These are phyloP conservation scores for Persicaria maculosa DNA, from an alignment of 148 eudicot genomes.

Conservation along the genomic window DNA sequence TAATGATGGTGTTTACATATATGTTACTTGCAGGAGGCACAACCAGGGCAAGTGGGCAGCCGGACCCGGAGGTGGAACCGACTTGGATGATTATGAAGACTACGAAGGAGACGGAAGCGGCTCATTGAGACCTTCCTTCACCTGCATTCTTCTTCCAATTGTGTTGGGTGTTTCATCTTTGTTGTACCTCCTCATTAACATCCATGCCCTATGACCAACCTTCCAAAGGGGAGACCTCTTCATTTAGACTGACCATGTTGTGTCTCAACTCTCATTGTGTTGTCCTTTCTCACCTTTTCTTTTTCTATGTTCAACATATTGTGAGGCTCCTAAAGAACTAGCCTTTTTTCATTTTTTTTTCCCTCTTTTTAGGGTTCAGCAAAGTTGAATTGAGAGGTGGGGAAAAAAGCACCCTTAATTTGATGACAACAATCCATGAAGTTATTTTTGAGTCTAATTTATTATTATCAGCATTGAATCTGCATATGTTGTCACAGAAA, in stretches of 20 bases:
- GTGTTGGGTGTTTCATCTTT: constrained; percentile 29
- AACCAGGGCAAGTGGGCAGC: constrained; percentile 64
- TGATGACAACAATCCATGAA: constrained; percentile 2
- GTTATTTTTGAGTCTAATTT: background rate
- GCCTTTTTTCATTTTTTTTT: background rate
- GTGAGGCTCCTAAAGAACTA: constrained; percentile 3
- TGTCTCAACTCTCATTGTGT: background rate
- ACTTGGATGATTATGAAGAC: constrained; percentile 37
- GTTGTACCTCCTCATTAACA: constrained; percentile 20
- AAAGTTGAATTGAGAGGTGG: constrained; percentile 12
- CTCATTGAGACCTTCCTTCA: constrained; percentile 10
- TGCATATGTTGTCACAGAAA: constrained; percentile 11
- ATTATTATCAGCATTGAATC: background rate
- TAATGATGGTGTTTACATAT: background rate
- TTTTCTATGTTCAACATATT: background rate
- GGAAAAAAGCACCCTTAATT: constrained; percentile 9
- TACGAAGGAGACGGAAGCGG: constrained; percentile 27
- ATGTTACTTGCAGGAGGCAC: constrained; percentile 35
- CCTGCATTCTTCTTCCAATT: constrained; percentile 22
- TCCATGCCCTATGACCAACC: constrained; percentile 6
- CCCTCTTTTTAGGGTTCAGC: background rate
- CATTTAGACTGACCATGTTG: constrained; percentile 3
- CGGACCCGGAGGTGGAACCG: constrained; percentile 34
- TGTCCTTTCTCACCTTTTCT: background rate
- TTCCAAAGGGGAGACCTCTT: constrained; percentile 6